Base-by-base conservation (phyloP, 2,329 filamentous ascomycete genomes). In the Xylariaceae sp. region DNA sequence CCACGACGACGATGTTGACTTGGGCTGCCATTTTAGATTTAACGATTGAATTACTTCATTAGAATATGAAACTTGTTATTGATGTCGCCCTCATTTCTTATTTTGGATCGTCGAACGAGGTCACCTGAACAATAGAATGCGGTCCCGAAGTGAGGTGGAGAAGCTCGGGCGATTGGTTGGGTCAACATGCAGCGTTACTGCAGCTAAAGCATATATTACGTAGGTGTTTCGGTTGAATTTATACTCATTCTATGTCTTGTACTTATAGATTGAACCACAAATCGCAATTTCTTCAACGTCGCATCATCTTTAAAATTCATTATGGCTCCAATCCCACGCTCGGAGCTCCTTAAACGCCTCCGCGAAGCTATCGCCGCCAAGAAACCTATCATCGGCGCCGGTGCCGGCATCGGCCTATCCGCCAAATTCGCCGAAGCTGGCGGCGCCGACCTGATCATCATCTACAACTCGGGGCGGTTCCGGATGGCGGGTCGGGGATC, bases 401-500 rank as follows among this genome's bases (percentile, higher is more conserved):
- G 87, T 9, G 87, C 87, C 21, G 86, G 87, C 39, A 89, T 88
- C 56, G 88, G 88, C 0, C 79, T 91, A 3, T 87, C 86, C 2
- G 87, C 88, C 58, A 91, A 91, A 65, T 88, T 83, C 66, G 82
- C 89, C 62, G 88, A 91, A 71, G 79, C 80, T 41, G 88, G 87
- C 33, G 86, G 87, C 58, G 85, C 82, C 12, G 87, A 90, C 65
- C 75, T 91, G 37, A 89, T 91, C 67, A 85, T 90, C 60, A 82
- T 90, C 65, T 90, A 90, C 77, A 90, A 90, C 71, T 87, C 84
- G 33, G 88, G 88, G 0, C 82, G 87, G 3, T 91, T 87, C 69
- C 84, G 88, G 8, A 91, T 91, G 88, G 87, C 87, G 0, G 88
- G 88, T 0, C 78, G 85, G 37, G 88, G 88, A 0, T 89, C 86